These are phyloP conservation scores for Lachancea fermentati DNA, from an alignment of 805 yeast species.

Conservation along the genomic window DNA sequence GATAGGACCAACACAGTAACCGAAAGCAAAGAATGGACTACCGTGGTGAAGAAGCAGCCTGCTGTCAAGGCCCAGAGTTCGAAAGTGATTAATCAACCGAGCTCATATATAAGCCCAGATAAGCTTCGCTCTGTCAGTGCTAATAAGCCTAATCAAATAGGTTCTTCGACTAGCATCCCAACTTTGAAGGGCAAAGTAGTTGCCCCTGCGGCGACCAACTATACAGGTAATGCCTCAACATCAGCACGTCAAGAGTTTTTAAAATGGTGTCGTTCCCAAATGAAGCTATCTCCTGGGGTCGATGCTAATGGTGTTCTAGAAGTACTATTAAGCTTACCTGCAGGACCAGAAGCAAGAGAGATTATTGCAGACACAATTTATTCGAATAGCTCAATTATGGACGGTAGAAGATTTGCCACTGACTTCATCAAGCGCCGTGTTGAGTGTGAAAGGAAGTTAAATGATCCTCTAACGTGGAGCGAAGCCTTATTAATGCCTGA, in stretches of 20 bases:
- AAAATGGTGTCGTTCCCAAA: conserved; percentile 64
- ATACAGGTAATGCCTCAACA: conserved; percentile 30
- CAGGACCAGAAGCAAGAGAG: conserved; percentile 66
- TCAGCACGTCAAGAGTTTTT: conserved; percentile 57
- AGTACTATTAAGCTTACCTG: conserved; percentile 74
- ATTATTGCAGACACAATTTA: conserved; percentile 90
- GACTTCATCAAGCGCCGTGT: conserved; percentile 80
- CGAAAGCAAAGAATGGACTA: conserved; percentile 25
- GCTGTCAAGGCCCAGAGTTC: conserved; percentile 20
- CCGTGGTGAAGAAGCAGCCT: conserved; percentile 25
- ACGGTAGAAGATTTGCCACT: conserved; percentile 88
- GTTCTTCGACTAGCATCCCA: conserved; percentile 29
- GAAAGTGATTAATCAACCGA: conserved; percentile 14
- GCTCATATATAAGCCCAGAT: conserved; percentile 31
- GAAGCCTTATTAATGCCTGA: conserved; percentile 52
- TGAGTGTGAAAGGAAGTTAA: conserved; percentile 53
- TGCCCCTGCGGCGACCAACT: conserved; percentile 17
- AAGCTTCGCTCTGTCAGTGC: conserved; percentile 31
- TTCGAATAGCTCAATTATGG: conserved; percentile 83
- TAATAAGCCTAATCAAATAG: conserved; percentile 17
- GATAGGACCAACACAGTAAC: conserved; percentile 26
- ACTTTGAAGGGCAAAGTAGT: conserved; percentile 18
- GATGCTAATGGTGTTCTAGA: conserved; percentile 73
- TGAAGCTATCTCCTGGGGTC: conserved; percentile 68
- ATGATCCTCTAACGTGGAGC: conserved; percentile 60